Conservation (phyloP, 331 rosid genomes). For the Arachis monticola region DNA sequence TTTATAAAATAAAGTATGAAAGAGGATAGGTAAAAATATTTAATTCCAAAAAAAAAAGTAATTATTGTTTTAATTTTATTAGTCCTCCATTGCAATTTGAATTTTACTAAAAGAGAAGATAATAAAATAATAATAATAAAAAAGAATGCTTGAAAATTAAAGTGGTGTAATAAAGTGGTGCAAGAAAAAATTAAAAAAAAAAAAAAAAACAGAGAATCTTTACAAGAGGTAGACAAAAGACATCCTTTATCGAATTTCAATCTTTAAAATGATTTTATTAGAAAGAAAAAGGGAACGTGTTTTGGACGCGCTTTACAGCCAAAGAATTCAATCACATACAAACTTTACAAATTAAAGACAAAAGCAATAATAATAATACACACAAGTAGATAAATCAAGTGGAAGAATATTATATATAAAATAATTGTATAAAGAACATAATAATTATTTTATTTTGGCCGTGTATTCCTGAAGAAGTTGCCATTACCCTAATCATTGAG, state of each 20-base stretch:
- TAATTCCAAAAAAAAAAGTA: neutral
- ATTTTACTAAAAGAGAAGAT: neutral
- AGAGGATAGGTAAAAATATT: neutral
- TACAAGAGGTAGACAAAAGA: conserved; percentile 32
- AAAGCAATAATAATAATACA: conserved; percentile 32
- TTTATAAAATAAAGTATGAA: no score
- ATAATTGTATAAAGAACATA: neutral
- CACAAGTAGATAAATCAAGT: conserved; percentile 1
- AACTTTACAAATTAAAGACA: conserved; percentile 27
- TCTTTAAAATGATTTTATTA: conserved; percentile 7
- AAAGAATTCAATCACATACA: conserved; percentile 13
- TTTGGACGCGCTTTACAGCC: conserved; percentile 43
- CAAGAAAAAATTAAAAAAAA: no score
- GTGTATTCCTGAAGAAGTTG: conserved; percentile 23
- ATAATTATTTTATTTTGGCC: conserved; percentile 9
- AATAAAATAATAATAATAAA: neutral
- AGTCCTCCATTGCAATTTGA: neutral
- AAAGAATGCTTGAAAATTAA: neutral
- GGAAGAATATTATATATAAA: conserved; percentile 5
- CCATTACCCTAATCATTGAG: conserved; percentile 38
- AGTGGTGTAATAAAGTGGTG: neutral
- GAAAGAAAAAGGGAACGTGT: conserved; percentile 2
- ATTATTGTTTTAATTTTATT: neutral
- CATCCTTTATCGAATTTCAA: conserved; percentile 21
- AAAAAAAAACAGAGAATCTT: conserved; percentile 36